Evolutionary conservation across 805 yeast species (phyloP), one percentile per base, ranked within the genome.

Genomic region (Ogataea minuta): DNA sequence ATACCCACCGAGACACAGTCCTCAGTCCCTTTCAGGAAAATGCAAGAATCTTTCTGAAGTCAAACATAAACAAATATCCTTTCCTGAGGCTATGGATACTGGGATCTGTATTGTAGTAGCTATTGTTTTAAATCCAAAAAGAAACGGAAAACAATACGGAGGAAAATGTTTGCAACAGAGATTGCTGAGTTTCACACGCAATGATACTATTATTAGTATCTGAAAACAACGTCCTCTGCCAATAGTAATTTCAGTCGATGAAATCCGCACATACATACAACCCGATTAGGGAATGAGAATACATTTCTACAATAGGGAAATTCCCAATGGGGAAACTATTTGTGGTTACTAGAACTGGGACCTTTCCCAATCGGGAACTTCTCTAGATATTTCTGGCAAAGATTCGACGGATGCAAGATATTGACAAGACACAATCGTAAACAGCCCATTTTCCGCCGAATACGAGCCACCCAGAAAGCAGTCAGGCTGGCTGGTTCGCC

Each of bases 11-110:
- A 20, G 24, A 13, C 34, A 8, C 25, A 13, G 13, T 28, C 17
- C 14, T 31, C 24, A 24, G 12, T 28, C 34, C 39, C 20, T 11
- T 34, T 25, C 17, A 37, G 48, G 48, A 41, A 44, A 40, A 31
- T 13, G 34, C 38, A 44, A 37, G 43, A 40, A 37, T 31, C 31
- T 38, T n/a, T 15, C 36, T 28, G 23, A 20, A 25, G 23, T 29
- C 39, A 44, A 45, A 41, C 33, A 33, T 45, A 45, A 45, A 45
- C 49, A 45, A 45, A 34, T 17, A 32, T n/a, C 17, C 28, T 27
- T 34, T 29, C 34, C 28, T 26, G 37, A 30, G 29, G 25, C 21
- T n/a, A 35, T 26, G 33, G 15, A 25, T n/a, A 23, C 10, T 3
- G 13, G 21, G 21, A 25, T 30, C 24, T 21, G 9, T 23, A 26